Conservation (phyloP, 1,284 basidiomycete genomes). For the Trametes hirsuta region DNA sequence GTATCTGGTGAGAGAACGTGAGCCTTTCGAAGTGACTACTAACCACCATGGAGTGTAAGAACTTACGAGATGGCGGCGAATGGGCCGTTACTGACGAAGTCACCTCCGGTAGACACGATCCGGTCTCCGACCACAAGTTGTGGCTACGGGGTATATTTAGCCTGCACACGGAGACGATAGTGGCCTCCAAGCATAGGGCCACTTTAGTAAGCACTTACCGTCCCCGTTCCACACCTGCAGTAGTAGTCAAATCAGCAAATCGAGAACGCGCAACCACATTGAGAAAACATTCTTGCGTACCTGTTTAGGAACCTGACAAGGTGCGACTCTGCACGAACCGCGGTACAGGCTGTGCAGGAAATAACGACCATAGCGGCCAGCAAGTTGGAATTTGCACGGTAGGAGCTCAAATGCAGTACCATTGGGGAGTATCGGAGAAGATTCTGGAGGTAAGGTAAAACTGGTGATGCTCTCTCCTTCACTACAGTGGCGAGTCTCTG, state of each 20-base stretch:
- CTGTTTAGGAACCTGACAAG: not conserved
- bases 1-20: not conserved
- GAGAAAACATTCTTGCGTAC: not conserved
- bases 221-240: not conserved
- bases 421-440: too few species aligned
- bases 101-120: not conserved
- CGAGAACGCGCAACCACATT: not conserved
- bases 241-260: not conserved
- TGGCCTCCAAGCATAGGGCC: too few species aligned
- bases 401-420: too few species aligned
- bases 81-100: not conserved
- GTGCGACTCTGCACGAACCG: not conserved
- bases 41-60: not conserved
- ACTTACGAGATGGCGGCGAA: not conserved
- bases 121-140: not conserved
- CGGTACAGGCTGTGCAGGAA: not conserved
- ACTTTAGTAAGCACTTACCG: too few species aligned
- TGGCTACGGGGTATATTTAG: not conserved
- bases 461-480: too few species aligned
- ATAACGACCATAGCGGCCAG: not conserved
- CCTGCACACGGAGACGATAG: not conserved
- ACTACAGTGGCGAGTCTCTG: too few species aligned
- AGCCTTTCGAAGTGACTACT: not conserved
- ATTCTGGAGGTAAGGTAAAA: too few species aligned
- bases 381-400: not conserved